Conservation (phyloP, 2,329 filamentous ascomycete genomes). For the Stagonosporopsis rhizophila region DNA sequence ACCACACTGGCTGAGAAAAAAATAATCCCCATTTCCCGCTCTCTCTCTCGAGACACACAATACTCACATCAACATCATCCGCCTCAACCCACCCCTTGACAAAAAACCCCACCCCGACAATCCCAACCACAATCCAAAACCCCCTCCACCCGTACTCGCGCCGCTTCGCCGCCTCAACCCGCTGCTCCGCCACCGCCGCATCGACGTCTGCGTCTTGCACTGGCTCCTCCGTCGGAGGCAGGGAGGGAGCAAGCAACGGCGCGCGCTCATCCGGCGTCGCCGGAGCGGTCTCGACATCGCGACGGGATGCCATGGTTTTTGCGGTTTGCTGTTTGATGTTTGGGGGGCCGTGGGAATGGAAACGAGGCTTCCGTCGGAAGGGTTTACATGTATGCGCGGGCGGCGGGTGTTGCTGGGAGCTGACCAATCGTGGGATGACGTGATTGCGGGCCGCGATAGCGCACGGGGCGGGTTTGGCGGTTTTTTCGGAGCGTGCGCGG, state of each 20-base stretch:
- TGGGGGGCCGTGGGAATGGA: too few species aligned
- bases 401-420: not conserved
- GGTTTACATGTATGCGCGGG: too few species aligned
- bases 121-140: conserved; percentile 18
- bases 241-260: conserved; percentile 33
- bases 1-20: too few species aligned
- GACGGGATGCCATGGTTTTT: conserved; percentile 21
- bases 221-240: too few species aligned
- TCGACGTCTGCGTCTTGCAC: too few species aligned
- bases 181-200: conserved; percentile 18
- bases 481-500: not conserved
- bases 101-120: conserved; percentile 28
- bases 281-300: conserved; percentile 14
- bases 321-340: too few species aligned
- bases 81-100: conserved; percentile 39
- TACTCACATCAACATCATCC: conserved; percentile 36
- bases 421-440: conserved; percentile 20
- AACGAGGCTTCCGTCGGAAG: too few species aligned
- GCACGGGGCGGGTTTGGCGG: conserved; percentile 2
- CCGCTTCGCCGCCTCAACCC: conserved; percentile 19
- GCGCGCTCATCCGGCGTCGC: conserved; percentile 28
- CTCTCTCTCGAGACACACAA: too few species aligned
- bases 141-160: conserved; percentile 33
- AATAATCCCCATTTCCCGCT: too few species aligned
- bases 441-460: conserved; percentile 15